A percentile compares a stretch with the other conserved stretches of the same genome.
These are phyloP conservation scores for Oligophagozyma castellii DNA, from an alignment of 1,139 yeast species.

Conservation along the genomic window DNA sequence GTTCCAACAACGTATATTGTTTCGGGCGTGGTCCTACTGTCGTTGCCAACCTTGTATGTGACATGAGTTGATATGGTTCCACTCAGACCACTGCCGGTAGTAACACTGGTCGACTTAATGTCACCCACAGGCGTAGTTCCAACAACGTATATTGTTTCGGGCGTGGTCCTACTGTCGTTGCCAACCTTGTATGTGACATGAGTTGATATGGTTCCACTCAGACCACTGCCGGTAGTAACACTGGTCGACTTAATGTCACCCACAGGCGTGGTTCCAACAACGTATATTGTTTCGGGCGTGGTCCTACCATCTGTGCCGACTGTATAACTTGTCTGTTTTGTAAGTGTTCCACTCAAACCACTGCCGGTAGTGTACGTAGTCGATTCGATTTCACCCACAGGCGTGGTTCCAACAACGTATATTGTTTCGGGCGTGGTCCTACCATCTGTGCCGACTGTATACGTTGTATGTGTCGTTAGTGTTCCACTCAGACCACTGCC, in stretches of 20 bases:
- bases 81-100: too few species aligned
- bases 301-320: slow-evolving; percentile 1
- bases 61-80: not conserved
- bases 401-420: not conserved
- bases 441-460: not conserved
- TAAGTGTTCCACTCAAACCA: too few species aligned
- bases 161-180: too few species aligned
- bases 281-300: not conserved
- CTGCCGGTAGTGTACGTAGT: not conserved
- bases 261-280: slow-evolving; percentile 1
- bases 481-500: too few species aligned
- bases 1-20: slow-evolving; percentile 1
- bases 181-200: too few species aligned
- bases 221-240: too few species aligned
- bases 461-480: not conserved
- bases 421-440: not conserved
- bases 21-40: not conserved
- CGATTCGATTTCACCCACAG: not conserved
- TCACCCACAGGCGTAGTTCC: too few species aligned
- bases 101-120: too few species aligned
- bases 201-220: too few species aligned
- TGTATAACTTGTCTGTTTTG: not conserved
- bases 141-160: too few species aligned
- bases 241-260: too few species aligned
- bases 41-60: not conserved